Evolutionary conservation across 306 rosid genomes (phyloP), one percentile per base, ranked within the genome.

Genomic region (Cucumis melo): DNA sequence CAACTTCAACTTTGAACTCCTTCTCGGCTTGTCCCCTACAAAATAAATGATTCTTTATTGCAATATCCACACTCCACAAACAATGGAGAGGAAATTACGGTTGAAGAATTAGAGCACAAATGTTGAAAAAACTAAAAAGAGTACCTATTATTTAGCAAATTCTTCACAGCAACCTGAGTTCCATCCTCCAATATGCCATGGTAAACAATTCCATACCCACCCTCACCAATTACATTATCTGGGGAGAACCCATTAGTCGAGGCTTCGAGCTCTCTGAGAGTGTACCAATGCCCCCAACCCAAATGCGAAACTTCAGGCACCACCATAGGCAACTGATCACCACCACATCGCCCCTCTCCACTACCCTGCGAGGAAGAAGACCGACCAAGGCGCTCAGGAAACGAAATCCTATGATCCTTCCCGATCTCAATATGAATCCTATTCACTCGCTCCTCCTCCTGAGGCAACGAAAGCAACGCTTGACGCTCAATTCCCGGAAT

Each of bases 241-340:
- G 87, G 86, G 0, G 90, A 77, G 19, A 92, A 92, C 8, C 82
- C 89, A 74, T 90, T 80, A 0, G 96, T 92, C 0, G 93, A 83
- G 78, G 86, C 96, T 78, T 92, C 97, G 6, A 92, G 91, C 84
- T 92, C 97, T 78, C 97, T 80, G n/a, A 92, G 80, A 77, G 97
- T 92, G 67, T 90, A 92, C 97, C 97, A 92, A 63, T 86, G 97
- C 0, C 97, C 97, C 97, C 97, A 92, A 50, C 97, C 97, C 84
- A 92, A 83, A 78, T 92, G 97, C n/a, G 97, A 92, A 81, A 92
- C 97, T 75, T 87, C 88, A n/a, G 97, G 97, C 56, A 86, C 89
- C 77, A 80, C 91, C 13, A 84, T 80, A 29, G 88, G 78, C 50
- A 77, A 84, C 81, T 86, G 95, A 81, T 84, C 96, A 59, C 60